Evolutionary conservation across 768 basidiomycete genomes (phyloP), one percentile per base, ranked within the genome.

Genomic region (Lactifluus subvellereus): DNA sequence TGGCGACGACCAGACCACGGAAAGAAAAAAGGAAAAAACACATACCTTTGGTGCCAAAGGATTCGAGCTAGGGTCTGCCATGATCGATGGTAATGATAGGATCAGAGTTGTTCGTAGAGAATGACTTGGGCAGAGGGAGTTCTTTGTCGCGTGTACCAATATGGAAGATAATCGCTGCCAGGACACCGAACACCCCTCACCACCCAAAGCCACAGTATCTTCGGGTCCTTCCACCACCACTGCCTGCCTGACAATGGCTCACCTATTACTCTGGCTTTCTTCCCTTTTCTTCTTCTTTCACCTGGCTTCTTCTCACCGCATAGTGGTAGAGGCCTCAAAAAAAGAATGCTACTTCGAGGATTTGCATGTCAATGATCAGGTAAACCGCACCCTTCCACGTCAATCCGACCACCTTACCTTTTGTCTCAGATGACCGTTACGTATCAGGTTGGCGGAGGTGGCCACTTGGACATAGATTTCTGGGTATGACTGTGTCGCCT

Each of bases 341-440:
- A 94, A 92, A 71, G 94, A 96, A 71, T 97, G 94, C 76, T 97
- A 93, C 80, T 96, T 97, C 72, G 94, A 97, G 75, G 94, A 96
- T 76, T 82, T 95, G 11, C 91, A 94, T 70, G 78, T 83, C 66
- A 85, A 93, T 73, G 94, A 96, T 85, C 91, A 94, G 81, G 91
- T 89, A 65, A 60, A 69, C 67, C 38, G 18, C 10, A n/a, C 6
- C 42, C 11, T 5, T 33, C 3, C 30, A 35, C 47, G 9, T 55
- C 47, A 22, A 9, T 33, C 35, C 14, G 30, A 45, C 43, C 50
- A 30, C 18, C 54, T 16, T 32, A 37, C 18, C 16, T 27, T 16
- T 22, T 52, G 9, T 53, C 47, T 47, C 57, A 98, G 95, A 98
- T 99, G 97, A 96, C 96, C 30, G 91, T 99, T 54, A 97, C 96